Evolutionary conservation across 1,284 basidiomycete genomes (phyloP).

Genomic region (Rhodotorula glutinis): DNA sequence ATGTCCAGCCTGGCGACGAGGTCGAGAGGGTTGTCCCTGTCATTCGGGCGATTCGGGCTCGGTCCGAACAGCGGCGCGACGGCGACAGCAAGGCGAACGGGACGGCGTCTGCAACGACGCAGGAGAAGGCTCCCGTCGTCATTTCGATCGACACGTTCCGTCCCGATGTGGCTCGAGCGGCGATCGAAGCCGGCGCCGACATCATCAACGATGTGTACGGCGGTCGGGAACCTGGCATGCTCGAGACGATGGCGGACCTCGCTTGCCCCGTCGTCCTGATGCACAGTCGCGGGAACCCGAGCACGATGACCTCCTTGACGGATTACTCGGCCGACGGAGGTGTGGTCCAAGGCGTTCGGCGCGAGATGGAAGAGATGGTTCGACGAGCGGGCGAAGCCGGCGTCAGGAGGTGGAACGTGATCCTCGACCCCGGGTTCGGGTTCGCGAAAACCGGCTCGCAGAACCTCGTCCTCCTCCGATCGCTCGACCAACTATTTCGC

Average conservation of each 20-base stretch:
- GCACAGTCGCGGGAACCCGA: constrained; percentile 81
- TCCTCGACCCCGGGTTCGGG: constrained; percentile 89
- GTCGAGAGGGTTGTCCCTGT: constrained; percentile 61
- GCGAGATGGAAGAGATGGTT: constrained; percentile 71
- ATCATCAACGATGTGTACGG: constrained; percentile 94
- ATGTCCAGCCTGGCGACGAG: constrained; percentile 72
- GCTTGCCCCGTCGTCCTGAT: constrained; percentile 74
- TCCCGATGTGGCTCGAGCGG: constrained; percentile 70
- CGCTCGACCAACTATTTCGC: constrained; percentile 55
- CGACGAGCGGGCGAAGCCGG: constrained; percentile 69
- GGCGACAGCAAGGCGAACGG: neutral
- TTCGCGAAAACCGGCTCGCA: constrained; percentile 84
- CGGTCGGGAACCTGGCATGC: constrained; percentile 68
- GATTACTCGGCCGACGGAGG: constrained; percentile 64
- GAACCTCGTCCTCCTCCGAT: constrained; percentile 68
- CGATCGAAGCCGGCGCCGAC: constrained; percentile 78
- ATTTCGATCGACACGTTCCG: constrained; percentile 95
- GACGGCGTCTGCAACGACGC: neutral
- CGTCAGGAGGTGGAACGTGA: constrained; percentile 81
- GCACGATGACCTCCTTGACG: constrained; percentile 52
- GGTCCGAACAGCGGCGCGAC: neutral
- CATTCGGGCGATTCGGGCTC: constrained; percentile 54
- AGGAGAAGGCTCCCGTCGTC: constrained; percentile 49
- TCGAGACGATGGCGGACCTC: constrained; percentile 61
- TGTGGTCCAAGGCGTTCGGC: constrained; percentile 66